phyloP scores from a whole-genome alignment of 441 rosid species.

The Flueggea neowawraea region DNA sequence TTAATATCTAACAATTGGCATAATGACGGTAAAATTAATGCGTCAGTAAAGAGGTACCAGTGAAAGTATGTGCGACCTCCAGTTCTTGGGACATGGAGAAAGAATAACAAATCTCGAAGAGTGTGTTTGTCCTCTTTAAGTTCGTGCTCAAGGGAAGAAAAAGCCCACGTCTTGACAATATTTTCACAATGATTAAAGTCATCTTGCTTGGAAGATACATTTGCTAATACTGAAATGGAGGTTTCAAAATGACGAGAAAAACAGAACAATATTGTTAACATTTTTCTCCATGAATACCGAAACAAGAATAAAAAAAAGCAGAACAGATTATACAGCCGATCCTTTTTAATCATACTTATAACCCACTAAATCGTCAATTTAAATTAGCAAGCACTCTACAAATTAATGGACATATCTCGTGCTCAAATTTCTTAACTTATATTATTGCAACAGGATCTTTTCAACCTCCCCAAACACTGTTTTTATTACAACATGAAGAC shows the following conservation, averaged over 20 bases:
- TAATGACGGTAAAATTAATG: background rate
- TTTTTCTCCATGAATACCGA: background rate
- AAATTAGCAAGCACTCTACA: background rate
- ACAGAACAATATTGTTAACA: too few species aligned
- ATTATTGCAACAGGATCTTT: too few species aligned
- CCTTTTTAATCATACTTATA: too few species aligned
- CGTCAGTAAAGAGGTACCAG: constrained; percentile 44
- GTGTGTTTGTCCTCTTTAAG: constrained; percentile 53
- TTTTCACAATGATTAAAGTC: constrained; percentile 59
- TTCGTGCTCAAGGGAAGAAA: constrained; percentile 45
- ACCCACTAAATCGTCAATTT: background rate
- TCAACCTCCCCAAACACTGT: background rate
- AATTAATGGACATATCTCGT: background rate
- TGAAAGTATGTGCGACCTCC: constrained; percentile 95
- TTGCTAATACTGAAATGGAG: constrained; percentile 29
- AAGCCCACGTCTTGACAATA: constrained; percentile 69
- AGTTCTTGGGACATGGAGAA: constrained; percentile 95
- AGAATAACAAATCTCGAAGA: constrained; percentile 76
- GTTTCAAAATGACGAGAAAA: constrained; percentile 2
- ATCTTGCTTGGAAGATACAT: constrained; percentile 35
- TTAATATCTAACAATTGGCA: background rate
- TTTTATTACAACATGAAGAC: background rate
- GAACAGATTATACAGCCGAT: background rate
- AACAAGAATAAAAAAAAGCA: background rate
- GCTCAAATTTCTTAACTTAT: background rate